Evolutionary conservation across 352 stramenopile genomes (phyloP).

Genomic region (Elongisporangium undulatum): DNA sequence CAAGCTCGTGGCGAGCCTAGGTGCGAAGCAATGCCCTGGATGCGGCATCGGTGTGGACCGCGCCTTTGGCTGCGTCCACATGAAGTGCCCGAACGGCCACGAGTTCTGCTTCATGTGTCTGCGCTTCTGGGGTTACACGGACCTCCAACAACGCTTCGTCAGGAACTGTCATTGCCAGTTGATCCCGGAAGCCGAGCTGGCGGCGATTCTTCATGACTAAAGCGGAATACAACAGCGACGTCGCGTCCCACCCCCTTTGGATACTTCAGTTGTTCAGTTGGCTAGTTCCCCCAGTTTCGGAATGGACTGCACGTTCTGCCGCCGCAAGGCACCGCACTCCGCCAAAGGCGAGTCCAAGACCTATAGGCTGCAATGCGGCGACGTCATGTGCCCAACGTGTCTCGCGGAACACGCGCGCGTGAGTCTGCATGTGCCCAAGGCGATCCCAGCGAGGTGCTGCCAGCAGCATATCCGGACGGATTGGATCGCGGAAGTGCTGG

Average conservation of each 20-base stretch:
- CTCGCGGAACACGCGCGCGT: slow-evolving; percentile 10
- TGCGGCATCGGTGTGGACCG: slow-evolving; percentile 71
- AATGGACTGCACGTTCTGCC: background rate
- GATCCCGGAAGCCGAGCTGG: slow-evolving; percentile 52
- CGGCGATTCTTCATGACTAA: slow-evolving; percentile 17
- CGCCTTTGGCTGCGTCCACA: slow-evolving; percentile 76
- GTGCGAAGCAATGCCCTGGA: slow-evolving; percentile 69
- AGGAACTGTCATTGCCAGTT: slow-evolving; percentile 43
- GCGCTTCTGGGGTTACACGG: slow-evolving; percentile 32
- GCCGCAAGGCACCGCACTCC: background rate
- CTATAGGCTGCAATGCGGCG: slow-evolving; percentile 34
- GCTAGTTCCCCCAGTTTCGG: background rate
- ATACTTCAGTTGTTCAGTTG: background rate
- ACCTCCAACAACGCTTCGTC: too few species aligned
- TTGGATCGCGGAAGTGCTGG: slow-evolving; percentile 22
- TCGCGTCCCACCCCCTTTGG: slow-evolving; percentile 3
- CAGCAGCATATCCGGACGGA: slow-evolving; percentile 19
- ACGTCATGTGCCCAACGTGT: slow-evolving; percentile 29
- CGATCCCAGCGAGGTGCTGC: slow-evolving; percentile 37
- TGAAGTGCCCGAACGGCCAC: slow-evolving; percentile 65
- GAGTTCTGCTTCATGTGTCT: slow-evolving; percentile 80
- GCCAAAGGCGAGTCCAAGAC: background rate
- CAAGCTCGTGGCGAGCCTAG: slow-evolving; percentile 25
- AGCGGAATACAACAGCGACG: background rate
- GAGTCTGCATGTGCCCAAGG: slow-evolving; percentile 13